Conservation (phyloP, 352 stramenopile species). For the Saprolegnia diclina region DNA sequence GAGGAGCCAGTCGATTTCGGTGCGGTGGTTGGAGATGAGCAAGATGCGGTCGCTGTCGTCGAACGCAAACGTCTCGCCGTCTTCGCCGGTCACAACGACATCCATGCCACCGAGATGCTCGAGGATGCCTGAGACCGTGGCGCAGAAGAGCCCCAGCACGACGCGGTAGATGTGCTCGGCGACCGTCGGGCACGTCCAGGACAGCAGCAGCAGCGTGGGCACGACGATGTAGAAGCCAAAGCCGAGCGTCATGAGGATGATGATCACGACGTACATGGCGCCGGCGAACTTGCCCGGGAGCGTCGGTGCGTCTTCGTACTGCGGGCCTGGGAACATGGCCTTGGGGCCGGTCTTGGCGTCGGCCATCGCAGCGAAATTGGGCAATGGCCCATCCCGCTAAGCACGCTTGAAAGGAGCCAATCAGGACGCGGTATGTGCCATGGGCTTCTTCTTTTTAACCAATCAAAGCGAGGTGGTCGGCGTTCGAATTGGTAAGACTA, state of each 20-base stretch:
- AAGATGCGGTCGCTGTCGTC: constrained; percentile 41
- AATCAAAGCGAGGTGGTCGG: background rate
- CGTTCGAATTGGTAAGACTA: background rate
- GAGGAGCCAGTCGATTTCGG: constrained; percentile 79
- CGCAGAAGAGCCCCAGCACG: constrained; percentile 49
- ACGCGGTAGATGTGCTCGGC: constrained; percentile 36
- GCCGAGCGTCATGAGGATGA: constrained; percentile 55
- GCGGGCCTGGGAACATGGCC: constrained; percentile 39
- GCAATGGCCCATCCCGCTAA: background rate
- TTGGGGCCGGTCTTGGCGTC: constrained; percentile 25
- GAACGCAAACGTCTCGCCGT: constrained; percentile 39
- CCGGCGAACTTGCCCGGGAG: constrained; percentile 41
- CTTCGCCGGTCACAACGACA: constrained; percentile 51
- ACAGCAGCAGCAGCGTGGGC: constrained; percentile 41
- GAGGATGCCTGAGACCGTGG: constrained; percentile 53
- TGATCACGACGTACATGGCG: constrained; percentile 44
- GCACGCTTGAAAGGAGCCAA: background rate
- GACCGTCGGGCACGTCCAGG: constrained; percentile 29
- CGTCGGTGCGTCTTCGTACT: constrained; percentile 38
- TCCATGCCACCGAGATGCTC: constrained; percentile 52
- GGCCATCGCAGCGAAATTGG: background rate
- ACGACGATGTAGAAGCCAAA: constrained; percentile 57
- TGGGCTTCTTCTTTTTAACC: background rate
- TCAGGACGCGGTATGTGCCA: background rate
- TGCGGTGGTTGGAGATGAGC: constrained; percentile 72